Evolutionary conservation across 1,284 basidiomycete genomes (phyloP), one percentile per base, ranked within the genome.

Genomic region (Neotropicomus parvogracilis): DNA sequence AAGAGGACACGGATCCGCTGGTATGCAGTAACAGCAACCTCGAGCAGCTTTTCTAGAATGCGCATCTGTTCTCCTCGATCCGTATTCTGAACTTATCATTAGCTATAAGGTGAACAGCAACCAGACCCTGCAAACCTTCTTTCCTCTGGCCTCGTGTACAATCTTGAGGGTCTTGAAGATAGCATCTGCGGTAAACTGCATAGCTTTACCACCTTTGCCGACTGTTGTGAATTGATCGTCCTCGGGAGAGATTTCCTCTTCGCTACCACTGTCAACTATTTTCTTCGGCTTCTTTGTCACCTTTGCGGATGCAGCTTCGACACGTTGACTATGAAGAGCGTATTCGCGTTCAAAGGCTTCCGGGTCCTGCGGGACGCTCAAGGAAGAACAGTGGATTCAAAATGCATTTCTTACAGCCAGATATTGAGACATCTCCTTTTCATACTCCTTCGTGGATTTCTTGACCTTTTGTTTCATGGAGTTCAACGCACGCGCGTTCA

Each of bases 401-500:
- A n/a, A 41, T 24, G 9, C n/a, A 46, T 34, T 21, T 65, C 79
- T 60, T 58, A 92, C 92, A 67, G 82, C 77, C 59, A 88, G 86
- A 75, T 85, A 97, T 54, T 80, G 80, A 61, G 83, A 83, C 43
- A 97, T 69, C 54, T 90, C 85, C 32, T 72, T 71, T 71, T 98
- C 97, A 64, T 92, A 82, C 67, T 98, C 97, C 70, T 95, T 97
- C 52, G 77, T 64, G 27, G 87, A 79, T 74, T 95, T 98, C 72
- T 91, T 95, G 54, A 98, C 77, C 68, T 95, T 98, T 72, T 98
- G 95, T 74, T 95, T 97, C 84, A 97, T 92, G 21, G 88, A 88
- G 57, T 94, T 98, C 60, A 98, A 78, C 1, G 94, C 94, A 66
- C 92, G 94, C 40, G 93, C 90, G 65, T 95, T 95, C 55, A 81